A percentile compares a stretch with the other conserved stretches of the same genome.
These are phyloP conservation scores for Marsdenia floribunda DNA, from an alignment of 257 asterid genomes.

Conservation along the genomic window DNA sequence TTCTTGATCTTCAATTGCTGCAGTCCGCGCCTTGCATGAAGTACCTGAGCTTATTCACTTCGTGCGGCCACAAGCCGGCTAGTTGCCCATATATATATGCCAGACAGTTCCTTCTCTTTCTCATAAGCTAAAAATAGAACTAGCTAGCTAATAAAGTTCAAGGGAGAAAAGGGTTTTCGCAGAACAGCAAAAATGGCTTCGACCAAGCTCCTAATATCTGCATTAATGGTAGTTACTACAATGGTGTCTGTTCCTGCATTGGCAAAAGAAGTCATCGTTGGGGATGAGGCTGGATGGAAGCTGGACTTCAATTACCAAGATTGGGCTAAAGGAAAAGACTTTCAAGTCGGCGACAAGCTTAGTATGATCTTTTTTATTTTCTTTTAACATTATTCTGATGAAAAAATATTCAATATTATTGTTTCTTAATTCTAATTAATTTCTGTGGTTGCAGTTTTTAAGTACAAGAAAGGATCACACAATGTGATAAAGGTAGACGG, in stretches of 20 bases:
- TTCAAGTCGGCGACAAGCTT: conserved; percentile 23
- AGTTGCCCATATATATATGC: too few species aligned
- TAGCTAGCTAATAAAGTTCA: neutral
- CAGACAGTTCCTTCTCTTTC: neutral
- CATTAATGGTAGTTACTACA: conserved; percentile 12
- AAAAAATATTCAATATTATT: too few species aligned
- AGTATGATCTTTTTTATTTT: neutral
- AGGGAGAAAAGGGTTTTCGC: too few species aligned
- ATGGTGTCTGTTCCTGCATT: conserved; percentile 16
- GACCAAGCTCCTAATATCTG: conserved; percentile 14
- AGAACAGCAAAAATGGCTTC: conserved; percentile 21
- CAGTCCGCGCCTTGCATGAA: too few species aligned
- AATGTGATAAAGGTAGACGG: conserved; percentile 26
- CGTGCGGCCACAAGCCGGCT: too few species aligned
- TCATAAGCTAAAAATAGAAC: neutral
- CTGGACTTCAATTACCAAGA: conserved; percentile 21
- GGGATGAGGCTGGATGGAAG: conserved; percentile 34
- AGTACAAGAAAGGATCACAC: conserved; percentile 32
- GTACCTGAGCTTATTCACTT: too few species aligned
- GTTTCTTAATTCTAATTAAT: neutral
- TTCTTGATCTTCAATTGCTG: too few species aligned
- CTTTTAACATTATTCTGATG: neutral
- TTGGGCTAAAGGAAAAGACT: conserved; percentile 28
- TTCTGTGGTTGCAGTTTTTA: conserved; percentile 27
- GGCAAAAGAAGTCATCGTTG: conserved; percentile 33